Percentiles rank a stretch among this genome's conserved stretches.
Conservation (phyloP, 2,329 filamentous ascomycete genomes). For the Cordyceps tenuipes region DNA sequence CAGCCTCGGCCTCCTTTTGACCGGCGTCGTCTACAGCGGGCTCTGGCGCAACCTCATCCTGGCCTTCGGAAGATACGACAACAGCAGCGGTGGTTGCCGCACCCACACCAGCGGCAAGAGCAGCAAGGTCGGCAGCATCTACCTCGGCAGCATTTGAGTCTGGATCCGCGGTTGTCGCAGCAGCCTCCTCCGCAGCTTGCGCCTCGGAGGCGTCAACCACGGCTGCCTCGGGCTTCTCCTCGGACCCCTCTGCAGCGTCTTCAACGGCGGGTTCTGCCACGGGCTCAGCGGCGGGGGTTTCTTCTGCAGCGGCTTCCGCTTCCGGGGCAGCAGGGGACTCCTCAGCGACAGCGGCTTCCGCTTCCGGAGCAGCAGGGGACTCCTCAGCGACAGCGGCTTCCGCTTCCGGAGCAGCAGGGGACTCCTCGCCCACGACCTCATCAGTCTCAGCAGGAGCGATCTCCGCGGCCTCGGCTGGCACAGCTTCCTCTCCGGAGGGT, state of each 20-base stretch:
- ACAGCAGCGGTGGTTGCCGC: constrained; percentile 1
- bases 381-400: background rate
- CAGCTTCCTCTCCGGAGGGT: background rate
- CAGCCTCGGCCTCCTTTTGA: background rate
- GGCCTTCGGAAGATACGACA: background rate
- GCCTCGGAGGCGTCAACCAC: no score
- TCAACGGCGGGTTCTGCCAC: background rate
- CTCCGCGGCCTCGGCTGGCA: background rate
- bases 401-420: background rate
- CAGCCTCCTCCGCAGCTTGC: background rate
- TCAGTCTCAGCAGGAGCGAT: background rate
- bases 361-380: background rate
- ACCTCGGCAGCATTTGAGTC: background rate
- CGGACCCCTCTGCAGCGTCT: background rate
- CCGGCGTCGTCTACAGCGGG: constrained; percentile 8
- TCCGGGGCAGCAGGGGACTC: background rate
- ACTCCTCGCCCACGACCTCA: background rate
- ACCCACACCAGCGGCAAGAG: background rate
- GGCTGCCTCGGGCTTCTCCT: background rate
- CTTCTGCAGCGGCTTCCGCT: background rate
- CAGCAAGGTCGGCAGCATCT: background rate
- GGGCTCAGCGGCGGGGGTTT: background rate
- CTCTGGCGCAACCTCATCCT: constrained; percentile 6
- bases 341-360: background rate
- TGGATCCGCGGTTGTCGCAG: background rate